Evolutionary conservation across 2,329 filamentous ascomycete genomes (phyloP), one percentile per base, ranked within the genome.

Genomic region (Nigrograna mackinnonii): DNA sequence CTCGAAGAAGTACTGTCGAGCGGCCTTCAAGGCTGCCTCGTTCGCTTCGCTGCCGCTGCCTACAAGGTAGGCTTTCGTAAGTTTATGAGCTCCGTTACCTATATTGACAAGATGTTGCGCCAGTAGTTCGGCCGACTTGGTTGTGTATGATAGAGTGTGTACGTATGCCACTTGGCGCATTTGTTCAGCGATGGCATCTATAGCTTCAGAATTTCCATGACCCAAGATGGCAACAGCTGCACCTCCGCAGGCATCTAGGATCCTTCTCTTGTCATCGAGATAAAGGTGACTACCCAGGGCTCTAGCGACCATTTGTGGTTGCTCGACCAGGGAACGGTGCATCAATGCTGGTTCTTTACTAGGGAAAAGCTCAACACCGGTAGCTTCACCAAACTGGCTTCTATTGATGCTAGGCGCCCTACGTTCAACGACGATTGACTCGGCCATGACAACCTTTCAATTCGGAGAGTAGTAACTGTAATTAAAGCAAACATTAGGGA

Each of bases 11-110:
- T 83, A 89, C 60, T 90, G 85, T 2, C 80, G 71, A 9, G 82
- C 75, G 13, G 89, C 67, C 56, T 90, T 91, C 46, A 87, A 66
- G 2, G 85, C 79, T 2, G 83, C 82, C 60, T 90, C 86, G 47
- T 82, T 79, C 5, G 85, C 84, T 62, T 89, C 86, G 20, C 82
- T 85, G 14, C 83, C 82, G n/a, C 11, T 12, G 14, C 14, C 14
- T 11, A 28, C 24, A 28, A 28, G 14, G 11, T 12, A 12, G 11
- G 2, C 24, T 28, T 28, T 28, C 11, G 24, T 12, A 28, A 28
- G 24, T n/a, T n/a, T n/a, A n/a, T n/a, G n/a, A 14, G 11, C 24
- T 28, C 24, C 24, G 14, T 11, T 11, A 12, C 24, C 14, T 11
- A 12, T 14, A 12, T 28, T 14, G 11, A 28, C 11, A 28, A 28